A percentile compares a stretch with the other conserved stretches of the same genome.
Evolutionary conservation across 208 protist species (phyloP).

Genomic region (Trypanosoma melophagium): DNA sequence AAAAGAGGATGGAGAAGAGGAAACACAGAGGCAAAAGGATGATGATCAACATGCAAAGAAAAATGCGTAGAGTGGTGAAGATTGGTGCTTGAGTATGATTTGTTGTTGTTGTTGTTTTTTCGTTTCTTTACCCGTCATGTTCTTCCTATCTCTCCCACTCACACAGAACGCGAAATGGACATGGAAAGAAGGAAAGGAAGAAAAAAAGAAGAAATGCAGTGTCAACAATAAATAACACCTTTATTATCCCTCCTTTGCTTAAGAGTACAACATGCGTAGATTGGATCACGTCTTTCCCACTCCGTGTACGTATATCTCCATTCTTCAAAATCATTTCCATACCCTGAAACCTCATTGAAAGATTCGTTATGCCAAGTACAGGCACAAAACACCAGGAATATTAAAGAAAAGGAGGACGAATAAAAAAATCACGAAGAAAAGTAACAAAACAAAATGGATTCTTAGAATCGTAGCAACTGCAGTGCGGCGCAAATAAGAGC

Average conservation of each 20-base stretch:
- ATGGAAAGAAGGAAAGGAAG: slow-evolving; percentile 1
- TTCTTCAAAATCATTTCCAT: no score
- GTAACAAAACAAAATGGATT: no score
- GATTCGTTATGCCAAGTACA: no score
- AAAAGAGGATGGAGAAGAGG: slow-evolving; percentile 15
- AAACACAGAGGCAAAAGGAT: slow-evolving; percentile 7
- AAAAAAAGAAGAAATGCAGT: not conserved
- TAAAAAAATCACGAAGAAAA: no score
- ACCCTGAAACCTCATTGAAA: no score
- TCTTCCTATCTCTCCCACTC: not conserved
- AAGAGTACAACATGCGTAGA: slow-evolving; percentile 1
- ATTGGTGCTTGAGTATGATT: not conserved
- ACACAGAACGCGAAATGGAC: not conserved
- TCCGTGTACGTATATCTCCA: no score
- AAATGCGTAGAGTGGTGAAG: not conserved
- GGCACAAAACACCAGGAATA: no score
- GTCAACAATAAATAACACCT: not conserved
- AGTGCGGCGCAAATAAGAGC: no score
- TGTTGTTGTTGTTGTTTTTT: not conserved
- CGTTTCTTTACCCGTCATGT: not conserved
- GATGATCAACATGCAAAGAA: slow-evolving; percentile 15
- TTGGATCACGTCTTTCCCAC: slow-evolving; percentile 1
- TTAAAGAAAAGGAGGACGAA: no score
- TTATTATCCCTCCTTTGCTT: not conserved
- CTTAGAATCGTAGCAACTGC: no score